These are phyloP conservation scores for Neurospora sp. DNA, from an alignment of 2,329 filamentous ascomycete genomes.

Conservation along the genomic window DNA sequence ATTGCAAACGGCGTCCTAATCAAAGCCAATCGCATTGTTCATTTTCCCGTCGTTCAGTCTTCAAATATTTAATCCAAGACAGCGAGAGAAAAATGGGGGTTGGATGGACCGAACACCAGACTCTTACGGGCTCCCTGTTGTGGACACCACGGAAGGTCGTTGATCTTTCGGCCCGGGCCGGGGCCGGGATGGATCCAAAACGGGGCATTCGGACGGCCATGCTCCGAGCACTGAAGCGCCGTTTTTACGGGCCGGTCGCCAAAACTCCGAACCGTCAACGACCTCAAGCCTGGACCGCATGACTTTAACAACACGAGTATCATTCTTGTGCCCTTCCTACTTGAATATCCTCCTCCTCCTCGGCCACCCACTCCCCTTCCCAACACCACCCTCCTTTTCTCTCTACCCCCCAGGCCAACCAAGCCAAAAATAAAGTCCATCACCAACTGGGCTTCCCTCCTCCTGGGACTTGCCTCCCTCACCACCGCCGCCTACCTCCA, in stretches of 20 bases:
- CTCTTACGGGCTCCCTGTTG: neutral
- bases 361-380: neutral
- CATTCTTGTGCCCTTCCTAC: no score
- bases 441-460: neutral
- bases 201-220: neutral
- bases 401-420: neutral
- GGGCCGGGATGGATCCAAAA: neutral
- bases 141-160: neutral
- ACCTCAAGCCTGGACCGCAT: neutral
- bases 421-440: neutral
- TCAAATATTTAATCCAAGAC: no score
- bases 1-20: neutral
- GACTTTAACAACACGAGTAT: neutral
- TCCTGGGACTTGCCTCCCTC: neutral
- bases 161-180: neutral
- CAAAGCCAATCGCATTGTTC: neutral
- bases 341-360: neutral
- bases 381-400: neutral
- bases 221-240: neutral
- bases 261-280: neutral
- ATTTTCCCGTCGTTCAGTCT: no score
- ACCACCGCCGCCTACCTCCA: slow-evolving; percentile 8
- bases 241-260: neutral
- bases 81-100: no score
- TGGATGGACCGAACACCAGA: neutral